Percentiles rank a stretch among this genome's conserved stretches.
phyloP scores from a whole-genome alignment of 208 protist species.

The Herpetomonas tarakana region DNA sequence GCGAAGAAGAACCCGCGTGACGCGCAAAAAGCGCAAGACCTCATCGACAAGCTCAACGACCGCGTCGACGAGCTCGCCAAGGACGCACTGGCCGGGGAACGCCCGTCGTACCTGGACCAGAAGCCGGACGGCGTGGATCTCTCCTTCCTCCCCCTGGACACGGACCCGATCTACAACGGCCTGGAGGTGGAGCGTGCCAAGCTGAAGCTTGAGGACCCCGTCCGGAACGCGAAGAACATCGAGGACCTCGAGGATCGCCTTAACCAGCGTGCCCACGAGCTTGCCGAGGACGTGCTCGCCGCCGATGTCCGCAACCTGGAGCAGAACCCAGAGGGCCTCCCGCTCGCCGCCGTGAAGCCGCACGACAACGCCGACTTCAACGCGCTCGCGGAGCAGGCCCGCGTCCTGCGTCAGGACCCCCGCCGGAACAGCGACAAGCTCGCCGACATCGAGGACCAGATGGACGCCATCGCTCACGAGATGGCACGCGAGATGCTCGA shows the following conservation, averaged over 20 bases:
- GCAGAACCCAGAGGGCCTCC: conserved; percentile 35
- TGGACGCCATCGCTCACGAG: conserved; percentile 72
- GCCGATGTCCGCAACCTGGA: conserved; percentile 56
- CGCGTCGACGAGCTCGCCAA: conserved; percentile 48
- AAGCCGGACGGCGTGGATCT: conserved; percentile 56
- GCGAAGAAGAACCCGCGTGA: conserved; percentile 47
- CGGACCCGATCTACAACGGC: conserved; percentile 51
- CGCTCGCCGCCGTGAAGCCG: conserved; percentile 42
- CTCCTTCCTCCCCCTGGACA: conserved; percentile 51
- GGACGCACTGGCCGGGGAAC: conserved; percentile 40
- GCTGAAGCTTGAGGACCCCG: conserved; percentile 53
- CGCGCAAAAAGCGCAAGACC: conserved; percentile 30
- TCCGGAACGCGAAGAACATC: conserved; percentile 45
- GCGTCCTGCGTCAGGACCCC: conserved; percentile 36
- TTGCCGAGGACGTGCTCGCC: conserved; percentile 51
- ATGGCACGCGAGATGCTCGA: conserved; percentile 51
- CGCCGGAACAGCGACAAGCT: conserved; percentile 46
- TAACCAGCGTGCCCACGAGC: conserved; percentile 51
- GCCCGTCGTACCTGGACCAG: conserved; percentile 44
- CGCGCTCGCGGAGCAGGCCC: conserved; percentile 25
- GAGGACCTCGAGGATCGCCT: conserved; percentile 58
- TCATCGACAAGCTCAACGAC: conserved; percentile 50
- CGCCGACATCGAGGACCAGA: conserved; percentile 40
- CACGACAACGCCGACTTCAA: conserved; percentile 62
- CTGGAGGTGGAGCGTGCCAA: conserved; percentile 68